Conservation (phyloP, 1,139 yeast species). For the Entelexis paramagnoliae region DNA sequence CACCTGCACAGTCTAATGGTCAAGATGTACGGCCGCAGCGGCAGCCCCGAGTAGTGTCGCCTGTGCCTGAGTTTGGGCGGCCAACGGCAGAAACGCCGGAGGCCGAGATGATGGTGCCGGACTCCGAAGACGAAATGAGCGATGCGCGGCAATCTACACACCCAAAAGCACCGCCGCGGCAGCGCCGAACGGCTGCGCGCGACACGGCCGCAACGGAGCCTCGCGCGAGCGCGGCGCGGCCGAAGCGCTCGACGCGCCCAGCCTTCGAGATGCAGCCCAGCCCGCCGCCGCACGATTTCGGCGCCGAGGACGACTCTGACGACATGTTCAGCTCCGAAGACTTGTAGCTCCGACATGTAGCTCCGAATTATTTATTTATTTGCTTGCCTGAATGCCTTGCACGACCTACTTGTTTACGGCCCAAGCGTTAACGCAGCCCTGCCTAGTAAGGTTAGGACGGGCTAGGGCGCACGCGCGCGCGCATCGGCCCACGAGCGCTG, state of each 20-base stretch:
- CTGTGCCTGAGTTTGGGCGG: no score
- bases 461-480: not conserved
- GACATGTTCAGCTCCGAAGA: conserved; percentile 12
- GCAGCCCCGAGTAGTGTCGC: no score
- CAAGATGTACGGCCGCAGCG: no score
- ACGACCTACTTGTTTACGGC: no score
- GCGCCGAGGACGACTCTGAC: conserved; percentile 10
- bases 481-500: no score
- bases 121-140: not conserved
- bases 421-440: no score
- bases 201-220: no score
- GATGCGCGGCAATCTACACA: not conserved
- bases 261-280: not conserved
- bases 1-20: no score
- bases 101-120: no score
- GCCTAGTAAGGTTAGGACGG: not conserved
- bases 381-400: not conserved
- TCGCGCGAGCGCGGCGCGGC: not conserved
- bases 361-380: not conserved
- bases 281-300: not conserved
- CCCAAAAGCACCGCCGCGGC: no score
- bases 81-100: no score
- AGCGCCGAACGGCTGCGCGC: not conserved
- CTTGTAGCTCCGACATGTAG: not conserved
- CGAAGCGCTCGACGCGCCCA: not conserved